Conservation (phyloP, 768 basidiomycete species). For the Russula compacta region DNA sequence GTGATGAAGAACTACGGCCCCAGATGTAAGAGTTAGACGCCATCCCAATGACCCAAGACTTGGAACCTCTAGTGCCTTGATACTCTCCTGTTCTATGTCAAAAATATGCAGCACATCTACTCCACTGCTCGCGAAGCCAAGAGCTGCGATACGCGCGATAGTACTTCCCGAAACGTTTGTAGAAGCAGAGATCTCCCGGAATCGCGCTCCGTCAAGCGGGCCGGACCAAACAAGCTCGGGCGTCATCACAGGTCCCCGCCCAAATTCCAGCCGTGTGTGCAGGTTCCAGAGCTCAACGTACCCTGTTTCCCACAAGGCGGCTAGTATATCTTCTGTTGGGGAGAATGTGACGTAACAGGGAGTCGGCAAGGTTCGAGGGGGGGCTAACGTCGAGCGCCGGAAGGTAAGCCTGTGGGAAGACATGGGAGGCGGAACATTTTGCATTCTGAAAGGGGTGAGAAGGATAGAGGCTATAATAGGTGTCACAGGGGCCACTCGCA, state of each 20-base stretch:
- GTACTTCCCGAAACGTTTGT: not conserved
- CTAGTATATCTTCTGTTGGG: slow-evolving; percentile 44
- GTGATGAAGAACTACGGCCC: not conserved
- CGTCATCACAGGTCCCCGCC: slow-evolving; percentile 49
- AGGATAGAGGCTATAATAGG: slow-evolving; percentile 52
- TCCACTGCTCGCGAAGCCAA: slow-evolving; percentile 5
- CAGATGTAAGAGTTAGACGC: slow-evolving; percentile 24
- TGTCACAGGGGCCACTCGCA: not conserved
- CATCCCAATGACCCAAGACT: slow-evolving; percentile 22
- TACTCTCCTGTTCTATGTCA: not conserved
- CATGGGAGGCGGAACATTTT: slow-evolving; percentile 99
- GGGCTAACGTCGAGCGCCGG: slow-evolving; percentile 14
- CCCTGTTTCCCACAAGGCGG: slow-evolving; percentile 63
- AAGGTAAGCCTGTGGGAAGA: slow-evolving; percentile 47
- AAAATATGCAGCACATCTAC: slow-evolving; percentile 9
- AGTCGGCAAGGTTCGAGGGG: slow-evolving; percentile 49
- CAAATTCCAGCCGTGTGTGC: slow-evolving; percentile 49
- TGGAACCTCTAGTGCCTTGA: not conserved
- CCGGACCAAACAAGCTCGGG: slow-evolving; percentile 36
- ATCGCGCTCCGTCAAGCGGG: slow-evolving; percentile 2
- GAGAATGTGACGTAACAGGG: slow-evolving; percentile 62
- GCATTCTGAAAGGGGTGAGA: slow-evolving; percentile 85
- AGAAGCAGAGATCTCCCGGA: slow-evolving; percentile 14
- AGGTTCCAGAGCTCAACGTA: slow-evolving; percentile 61
- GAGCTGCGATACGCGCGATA: slow-evolving; percentile 3